These are phyloP conservation scores for Brettanomyces sp. DNA, from an alignment of 805 yeast genomes.

Conservation along the genomic window DNA sequence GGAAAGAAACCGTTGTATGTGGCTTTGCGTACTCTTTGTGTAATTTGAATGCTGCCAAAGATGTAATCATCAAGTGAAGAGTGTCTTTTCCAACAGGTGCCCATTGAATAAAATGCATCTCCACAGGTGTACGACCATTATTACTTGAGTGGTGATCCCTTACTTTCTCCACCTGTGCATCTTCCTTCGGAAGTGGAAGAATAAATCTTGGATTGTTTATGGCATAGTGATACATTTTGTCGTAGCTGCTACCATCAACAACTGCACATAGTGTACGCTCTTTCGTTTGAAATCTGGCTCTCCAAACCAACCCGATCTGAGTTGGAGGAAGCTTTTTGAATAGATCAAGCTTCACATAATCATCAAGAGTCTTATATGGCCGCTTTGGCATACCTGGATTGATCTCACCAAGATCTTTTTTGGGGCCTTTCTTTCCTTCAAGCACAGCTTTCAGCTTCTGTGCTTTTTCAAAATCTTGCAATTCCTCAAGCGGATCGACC, in stretches of 20 bases:
- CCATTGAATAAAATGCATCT: slow-evolving; percentile 94
- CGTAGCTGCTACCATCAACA: slow-evolving; percentile 47
- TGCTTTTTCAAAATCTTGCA: slow-evolving; percentile 38
- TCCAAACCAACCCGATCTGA: slow-evolving; percentile 80
- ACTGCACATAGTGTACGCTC: slow-evolving; percentile 59
- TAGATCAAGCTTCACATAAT: slow-evolving; percentile 66
- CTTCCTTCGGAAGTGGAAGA: slow-evolving; percentile 75
- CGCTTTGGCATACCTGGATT: slow-evolving; percentile 23
- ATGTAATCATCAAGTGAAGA: slow-evolving; percentile 81
- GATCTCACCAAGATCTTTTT: slow-evolving; percentile 25
- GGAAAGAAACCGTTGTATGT: slow-evolving; percentile 85
- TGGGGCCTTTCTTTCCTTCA: slow-evolving; percentile 16
- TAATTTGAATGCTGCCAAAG: slow-evolving; percentile 83
- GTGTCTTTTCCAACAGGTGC: slow-evolving; percentile 75
- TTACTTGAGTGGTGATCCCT: slow-evolving; percentile 19
- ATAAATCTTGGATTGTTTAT: slow-evolving; percentile 73
- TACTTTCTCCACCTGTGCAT: slow-evolving; percentile 27
- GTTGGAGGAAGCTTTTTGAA: slow-evolving; percentile 41
- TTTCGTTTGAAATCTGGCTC: slow-evolving; percentile 64
- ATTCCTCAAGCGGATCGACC: slow-evolving; percentile 61
- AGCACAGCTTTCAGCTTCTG: slow-evolving; percentile 11
- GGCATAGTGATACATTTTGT: slow-evolving; percentile 56
- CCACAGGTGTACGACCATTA: slow-evolving; percentile 33
- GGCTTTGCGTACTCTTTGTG: slow-evolving; percentile 92
- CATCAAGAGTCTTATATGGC: slow-evolving; percentile 64